Base-by-base conservation (phyloP, 768 basidiomycete species). In the Krasilnikovozyma curviuscula region DNA sequence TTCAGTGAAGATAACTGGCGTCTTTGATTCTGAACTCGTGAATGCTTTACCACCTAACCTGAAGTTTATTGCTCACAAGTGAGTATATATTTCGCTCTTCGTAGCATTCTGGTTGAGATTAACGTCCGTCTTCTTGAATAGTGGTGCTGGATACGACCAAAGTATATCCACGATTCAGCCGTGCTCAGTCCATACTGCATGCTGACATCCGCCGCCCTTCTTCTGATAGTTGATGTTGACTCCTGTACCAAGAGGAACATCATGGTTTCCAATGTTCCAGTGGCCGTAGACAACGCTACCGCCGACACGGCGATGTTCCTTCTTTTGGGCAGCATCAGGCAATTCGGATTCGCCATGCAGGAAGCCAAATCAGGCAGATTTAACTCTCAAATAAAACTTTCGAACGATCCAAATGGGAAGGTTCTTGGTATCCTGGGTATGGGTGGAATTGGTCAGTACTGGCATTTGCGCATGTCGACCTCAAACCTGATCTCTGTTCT, bases 191-290 rank as follows among this genome's bases (percentile, higher is more conserved):
- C 49, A 31, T 32, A 24, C 43, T 49, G 49, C 40, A 23, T 40
- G 39, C 39, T 40, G 3, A 3, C 13, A 23, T 25, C 7, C 27
- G 21, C 4, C 39, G 7, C 21, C 14, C 16, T 25, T 40, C 14
- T 38, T n/a, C 32, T 33, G 32, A 9, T 33, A 9, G 10, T n/a
- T 49, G 46, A 12, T n/a, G 24, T 16, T 48, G 49, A 40, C 28
- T n/a, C n/a, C n/a, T n/a, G n/a, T n/a, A n/a, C 8, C 19, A 18
- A 25, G 48, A 46, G 55, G 52, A n/a, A n/a, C n/a, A n/a, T n/a
- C n/a, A n/a, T n/a, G 34, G 52, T 58, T 41, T 54, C 57, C 42
- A 58, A 58, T 40, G 56, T 55, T 8, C 57, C 57, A 3, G 53
- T 54, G 42, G 57, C 57, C 13, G 57, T 58, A 40, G 53, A 47